Evolutionary conservation across 2,329 filamentous ascomycete genomes (phyloP), one percentile per base, ranked within the genome.

Genomic region (Epichloe glyceriae): DNA sequence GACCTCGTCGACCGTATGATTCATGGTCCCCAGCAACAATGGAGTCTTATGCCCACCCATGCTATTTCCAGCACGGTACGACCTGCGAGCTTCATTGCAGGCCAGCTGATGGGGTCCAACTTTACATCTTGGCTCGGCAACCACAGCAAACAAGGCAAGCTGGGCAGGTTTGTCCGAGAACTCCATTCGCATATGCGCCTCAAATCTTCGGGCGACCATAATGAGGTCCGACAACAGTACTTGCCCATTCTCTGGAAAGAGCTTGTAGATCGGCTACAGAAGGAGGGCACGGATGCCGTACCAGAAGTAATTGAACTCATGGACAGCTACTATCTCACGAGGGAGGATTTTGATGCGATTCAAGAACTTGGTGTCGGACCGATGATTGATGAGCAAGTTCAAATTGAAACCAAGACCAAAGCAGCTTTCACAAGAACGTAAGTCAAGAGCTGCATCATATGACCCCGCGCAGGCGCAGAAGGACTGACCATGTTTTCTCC

Each of bases 1-100:
- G 93, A 98, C 64, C 72, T 98, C 37, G 88, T 97, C 2, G 93
- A 98, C 66, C 80, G 88, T 49, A 96, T 98, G 91, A 98, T 98
- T 53, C 93, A 98, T 66, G 93, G 93, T 26, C 88, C 88, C 43
- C 93, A 98, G 64, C 93, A 98, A 64, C 93, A 98, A 55, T 98
- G 93, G 93, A 93, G 87, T 62, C 71, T 98, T 54, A 98, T 98
- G 93, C 93, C 93, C 14, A 86, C 88, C 1, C 93, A 98, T 67
- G 93, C 90, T 26, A 78, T 96, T 39, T 96, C 97, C 71, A 95
- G 90, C 63, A 94, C 95, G 50, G 91, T 98, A 22, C 78, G 87
- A 26, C 93, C 93, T 4, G 85, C 93, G 7, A 95, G 88, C 65
- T 95, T 86, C 62, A 75, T 93, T 11, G 80, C 88, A 47, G 93